A percentile compares a stretch with the other conserved stretches of the same genome.
Conservation (phyloP, 2,329 filamentous ascomycete genomes). For the Pseudopithomyces chartarum region DNA sequence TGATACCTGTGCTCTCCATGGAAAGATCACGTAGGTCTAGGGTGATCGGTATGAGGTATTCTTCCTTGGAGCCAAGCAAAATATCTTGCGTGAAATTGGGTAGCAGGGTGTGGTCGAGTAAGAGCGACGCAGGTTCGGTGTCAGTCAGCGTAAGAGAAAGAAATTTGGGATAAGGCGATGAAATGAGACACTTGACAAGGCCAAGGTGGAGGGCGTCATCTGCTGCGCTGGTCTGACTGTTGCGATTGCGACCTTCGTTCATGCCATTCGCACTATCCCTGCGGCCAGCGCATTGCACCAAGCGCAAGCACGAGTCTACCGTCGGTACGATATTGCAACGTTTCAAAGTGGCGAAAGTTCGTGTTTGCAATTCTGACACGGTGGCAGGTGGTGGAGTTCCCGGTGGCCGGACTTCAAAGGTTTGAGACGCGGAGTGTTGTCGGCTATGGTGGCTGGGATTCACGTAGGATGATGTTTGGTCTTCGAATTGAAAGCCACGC, state of each 20-base stretch:
- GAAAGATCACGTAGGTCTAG: slow-evolving; percentile 82
- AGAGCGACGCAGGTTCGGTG: slow-evolving; percentile 73
- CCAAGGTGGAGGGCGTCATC: slow-evolving; percentile 54
- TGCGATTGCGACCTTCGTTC: slow-evolving; percentile 29
- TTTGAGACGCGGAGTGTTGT: slow-evolving; percentile 52
- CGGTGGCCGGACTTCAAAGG: slow-evolving; percentile 56
- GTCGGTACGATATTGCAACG: slow-evolving; percentile 75
- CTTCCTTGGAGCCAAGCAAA: slow-evolving; percentile 75
- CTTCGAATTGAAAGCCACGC: slow-evolving; percentile 83
- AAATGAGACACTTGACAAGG: slow-evolving; percentile 55
- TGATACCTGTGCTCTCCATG: slow-evolving; percentile 88
- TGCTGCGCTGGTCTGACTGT: slow-evolving; percentile 39
- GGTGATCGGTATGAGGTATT: slow-evolving; percentile 81
- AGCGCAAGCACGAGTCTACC: slow-evolving; percentile 69
- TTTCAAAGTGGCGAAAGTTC: slow-evolving; percentile 84
- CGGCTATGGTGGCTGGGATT: slow-evolving; percentile 57
- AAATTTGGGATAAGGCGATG: slow-evolving; percentile 64
- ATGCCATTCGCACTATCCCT: slow-evolving; percentile 43
- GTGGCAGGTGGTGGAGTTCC: slow-evolving; percentile 78
- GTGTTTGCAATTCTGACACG: slow-evolving; percentile 76
- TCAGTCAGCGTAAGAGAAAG: slow-evolving; percentile 75
- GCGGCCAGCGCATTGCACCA: slow-evolving; percentile 82
- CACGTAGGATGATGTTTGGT: slow-evolving; percentile 64
- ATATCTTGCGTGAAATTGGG: slow-evolving; percentile 63
- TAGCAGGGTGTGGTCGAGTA: slow-evolving; percentile 72